phyloP scores from a whole-genome alignment of 768 basidiomycete species.

The Termitomyces sp. region DNA sequence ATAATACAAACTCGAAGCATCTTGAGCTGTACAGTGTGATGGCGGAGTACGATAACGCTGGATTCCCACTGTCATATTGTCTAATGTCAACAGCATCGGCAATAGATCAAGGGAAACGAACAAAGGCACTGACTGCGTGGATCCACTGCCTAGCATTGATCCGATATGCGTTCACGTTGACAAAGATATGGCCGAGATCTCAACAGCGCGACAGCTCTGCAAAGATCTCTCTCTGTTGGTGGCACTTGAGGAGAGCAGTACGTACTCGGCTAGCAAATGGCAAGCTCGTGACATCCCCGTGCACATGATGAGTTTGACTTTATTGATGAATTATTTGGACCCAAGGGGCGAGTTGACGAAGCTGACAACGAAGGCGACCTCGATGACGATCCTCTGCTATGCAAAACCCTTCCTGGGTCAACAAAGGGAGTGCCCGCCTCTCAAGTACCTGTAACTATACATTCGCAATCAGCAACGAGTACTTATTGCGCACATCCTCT shows the following conservation, averaged over 20 bases:
- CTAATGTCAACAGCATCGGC: conserved; percentile 18
- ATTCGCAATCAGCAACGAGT: no score
- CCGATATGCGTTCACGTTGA: conserved; percentile 13
- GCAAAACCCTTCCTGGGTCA: no score
- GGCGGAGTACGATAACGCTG: conserved; percentile 20
- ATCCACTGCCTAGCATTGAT: conserved; percentile 3
- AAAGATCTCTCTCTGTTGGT: conserved; percentile 20
- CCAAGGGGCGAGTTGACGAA: conserved; percentile 2
- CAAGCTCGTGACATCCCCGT: conserved; percentile 19
- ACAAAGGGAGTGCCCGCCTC: no score
- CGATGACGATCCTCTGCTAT: no score
- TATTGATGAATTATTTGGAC: background rate
- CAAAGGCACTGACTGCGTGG: conserved; percentile 16
- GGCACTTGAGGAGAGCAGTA: conserved; percentile 19
- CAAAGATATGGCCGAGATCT: conserved; percentile 19
- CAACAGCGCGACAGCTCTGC: conserved; percentile 5
- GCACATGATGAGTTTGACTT: conserved; percentile 7
- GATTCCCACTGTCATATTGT: conserved; percentile 22
- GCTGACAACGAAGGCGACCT: conserved; percentile 1
- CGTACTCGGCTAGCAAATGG: conserved; percentile 11
- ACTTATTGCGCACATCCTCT: background rate
- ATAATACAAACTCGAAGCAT: conserved; percentile 21
- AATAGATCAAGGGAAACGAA: conserved; percentile 16
- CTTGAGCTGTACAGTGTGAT: conserved; percentile 23
- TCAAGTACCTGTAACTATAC: no score